Evolutionary conservation across 345 rosid genomes (phyloP), one percentile per base, ranked within the genome.

Genomic region (Gossypium australe): DNA sequence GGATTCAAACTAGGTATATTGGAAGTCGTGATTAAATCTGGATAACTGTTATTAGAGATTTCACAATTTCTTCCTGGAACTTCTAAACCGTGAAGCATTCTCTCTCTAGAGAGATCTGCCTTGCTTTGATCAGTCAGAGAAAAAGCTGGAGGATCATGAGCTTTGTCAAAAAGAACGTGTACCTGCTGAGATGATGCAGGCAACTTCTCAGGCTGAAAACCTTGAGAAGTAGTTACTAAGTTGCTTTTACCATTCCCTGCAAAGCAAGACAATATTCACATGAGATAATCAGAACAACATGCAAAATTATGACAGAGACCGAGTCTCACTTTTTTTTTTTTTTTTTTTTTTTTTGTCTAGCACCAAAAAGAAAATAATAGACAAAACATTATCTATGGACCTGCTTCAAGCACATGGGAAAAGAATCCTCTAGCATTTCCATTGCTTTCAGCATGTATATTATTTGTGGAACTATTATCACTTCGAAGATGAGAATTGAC

Each of bases 181-280:
- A 60, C 74, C 53, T 88, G 76, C 76, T 82, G 92, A 20, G 87
- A 86, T 79, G 94, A 78, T 55, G 71, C 25, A 38, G 78, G 78
- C 61, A 78, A 73, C 81, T 79, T 84, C 70, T 87, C 87, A 10
- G 67, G 77, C 49, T 79, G 86, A 68, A 17, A 58, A 44, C 44
- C 80, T 67, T 72, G 86, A 78, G 85, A 75, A 82, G 61, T 78
- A 81, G 90, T 80, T 29, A 53, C 79, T 74, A 77, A 69, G 77
- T 71, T 84, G 75, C 81, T 85, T 80, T 78, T 89, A 41, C 57
- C 52, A 14, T 84, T 73, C 78, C 89, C 98, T 92, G 86, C 75
- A 64, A 82, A 76, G 51, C 70, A 61, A 78, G 70, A 68, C 10
- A 71, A 5, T 66, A 72, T 56, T 58, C 74, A 81, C 64, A 59